phyloP scores from a whole-genome alignment of 257 asterid species.

The Dorcoceras hygrometricum region DNA sequence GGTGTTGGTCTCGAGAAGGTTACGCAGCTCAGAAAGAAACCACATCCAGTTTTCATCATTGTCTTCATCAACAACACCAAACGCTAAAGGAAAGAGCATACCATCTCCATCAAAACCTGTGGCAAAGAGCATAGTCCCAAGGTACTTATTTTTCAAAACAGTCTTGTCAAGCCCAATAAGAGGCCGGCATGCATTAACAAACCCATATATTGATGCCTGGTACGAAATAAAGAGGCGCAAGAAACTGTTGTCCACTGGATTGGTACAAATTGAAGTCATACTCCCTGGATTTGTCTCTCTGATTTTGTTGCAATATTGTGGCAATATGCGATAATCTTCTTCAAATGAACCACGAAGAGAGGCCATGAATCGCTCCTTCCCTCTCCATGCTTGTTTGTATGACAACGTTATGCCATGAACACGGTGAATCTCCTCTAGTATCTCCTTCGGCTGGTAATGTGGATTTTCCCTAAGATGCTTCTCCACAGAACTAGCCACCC shows the following conservation, averaged over 20 bases:
- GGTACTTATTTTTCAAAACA: slow-evolving; percentile 54
- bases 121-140: slow-evolving; percentile 62
- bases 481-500: slow-evolving; percentile 72
- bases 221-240: slow-evolving; percentile 60
- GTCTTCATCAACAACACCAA: slow-evolving; percentile 71
- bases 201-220: slow-evolving; percentile 67
- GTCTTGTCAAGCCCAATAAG: slow-evolving; percentile 60
- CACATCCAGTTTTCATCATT: slow-evolving; percentile 71
- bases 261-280: slow-evolving; percentile 55
- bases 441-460: slow-evolving; percentile 63
- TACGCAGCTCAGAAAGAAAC: slow-evolving; percentile 62
- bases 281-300: slow-evolving; percentile 67
- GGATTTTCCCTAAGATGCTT: slow-evolving; percentile 58
- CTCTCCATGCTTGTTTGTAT: slow-evolving; percentile 81
- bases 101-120: slow-evolving; percentile 76
- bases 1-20: slow-evolving; percentile 55
- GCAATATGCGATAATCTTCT: slow-evolving; percentile 64
- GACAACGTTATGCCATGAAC: slow-evolving; percentile 66
- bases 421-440: slow-evolving; percentile 68
- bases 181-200: slow-evolving; percentile 61
- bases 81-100: slow-evolving; percentile 61
- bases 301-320: slow-evolving; percentile 65
- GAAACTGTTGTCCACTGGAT: slow-evolving; percentile 52
- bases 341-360: slow-evolving; percentile 65
- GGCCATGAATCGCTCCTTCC: slow-evolving; percentile 64